phyloP scores from a whole-genome alignment of 2,329 filamentous ascomycete genomes.

The Neonectria neomacrospora region DNA sequence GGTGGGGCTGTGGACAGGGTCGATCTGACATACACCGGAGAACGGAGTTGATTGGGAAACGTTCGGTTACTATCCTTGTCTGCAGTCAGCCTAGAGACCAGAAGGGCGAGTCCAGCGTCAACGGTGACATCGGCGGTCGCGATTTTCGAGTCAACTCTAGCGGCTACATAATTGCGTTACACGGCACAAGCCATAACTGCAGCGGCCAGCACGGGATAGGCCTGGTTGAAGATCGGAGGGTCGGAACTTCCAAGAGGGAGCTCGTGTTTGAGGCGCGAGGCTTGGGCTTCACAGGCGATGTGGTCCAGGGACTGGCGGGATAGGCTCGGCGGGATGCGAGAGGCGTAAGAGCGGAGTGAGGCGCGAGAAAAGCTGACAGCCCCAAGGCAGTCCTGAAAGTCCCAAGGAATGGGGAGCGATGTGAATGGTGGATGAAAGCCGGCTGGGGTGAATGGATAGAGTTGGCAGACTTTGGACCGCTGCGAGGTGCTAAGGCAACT shows the following conservation, averaged over 20 bases:
- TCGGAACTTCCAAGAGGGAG: conserved; percentile 4
- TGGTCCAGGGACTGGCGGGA: conserved; percentile 8
- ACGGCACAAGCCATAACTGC: conserved; percentile 5
- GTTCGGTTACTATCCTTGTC: conserved; percentile 23
- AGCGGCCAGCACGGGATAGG: conserved; percentile 4
- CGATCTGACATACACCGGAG: conserved; percentile 29
- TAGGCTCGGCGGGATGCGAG: conserved; percentile 4
- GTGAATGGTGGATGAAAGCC: conserved; percentile 23
- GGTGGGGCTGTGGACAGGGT: conserved; percentile 29
- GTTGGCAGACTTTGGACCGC: background rate
- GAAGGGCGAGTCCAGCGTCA: conserved; percentile 30
- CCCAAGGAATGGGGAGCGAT: conserved; percentile 13
- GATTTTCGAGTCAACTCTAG: conserved; percentile 9
- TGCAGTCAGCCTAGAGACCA: conserved; percentile 28
- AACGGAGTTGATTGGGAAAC: conserved; percentile 20
- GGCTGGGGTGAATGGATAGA: background rate
- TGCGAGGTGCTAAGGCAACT: background rate
- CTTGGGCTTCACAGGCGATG: background rate
- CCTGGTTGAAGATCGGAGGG: conserved; percentile 1
- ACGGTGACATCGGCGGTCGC: conserved; percentile 26
- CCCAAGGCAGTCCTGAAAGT: background rate
- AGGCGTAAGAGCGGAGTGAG: conserved; percentile 2
- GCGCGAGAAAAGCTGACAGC: background rate
- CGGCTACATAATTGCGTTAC: background rate
- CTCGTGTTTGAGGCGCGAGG: conserved; percentile 26